Evolutionary conservation across 139 green algal species (phyloP).

Genomic region (Chlamydomonas sphaeroides): DNA sequence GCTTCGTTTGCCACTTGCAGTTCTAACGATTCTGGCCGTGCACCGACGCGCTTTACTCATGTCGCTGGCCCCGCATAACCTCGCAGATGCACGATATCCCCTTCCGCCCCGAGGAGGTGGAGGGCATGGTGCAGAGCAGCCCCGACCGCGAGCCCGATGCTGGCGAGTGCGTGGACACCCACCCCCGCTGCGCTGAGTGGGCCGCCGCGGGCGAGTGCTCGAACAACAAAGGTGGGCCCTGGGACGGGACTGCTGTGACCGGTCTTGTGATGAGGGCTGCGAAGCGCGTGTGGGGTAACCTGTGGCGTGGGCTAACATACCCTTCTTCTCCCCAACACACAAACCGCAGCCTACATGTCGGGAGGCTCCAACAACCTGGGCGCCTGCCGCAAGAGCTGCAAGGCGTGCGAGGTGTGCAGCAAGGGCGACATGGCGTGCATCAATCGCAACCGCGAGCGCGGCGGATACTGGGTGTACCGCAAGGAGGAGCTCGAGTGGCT

Average conservation of each 20-base stretch:
- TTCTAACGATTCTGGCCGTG: too few relatives aligned
- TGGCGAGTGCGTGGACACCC: conserved; percentile 49
- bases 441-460: conserved; percentile 50
- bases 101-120: conserved; percentile 22
- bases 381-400: conserved; percentile 47
- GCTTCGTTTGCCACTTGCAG: too few relatives aligned
- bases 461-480: conserved; percentile 39
- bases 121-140: background rate
- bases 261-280: too few relatives aligned
- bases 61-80: too few relatives aligned
- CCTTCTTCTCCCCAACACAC: too few relatives aligned
- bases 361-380: conserved; percentile 44
- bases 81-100: conserved; percentile 44
- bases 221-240: too few relatives aligned
- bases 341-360: conserved; percentile 63
- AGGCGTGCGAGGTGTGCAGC: conserved; percentile 45
- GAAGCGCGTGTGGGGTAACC: too few relatives aligned
- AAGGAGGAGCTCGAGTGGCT: conserved; percentile 50
- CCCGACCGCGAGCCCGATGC: conserved; percentile 40
- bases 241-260: too few relatives aligned
- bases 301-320: too few relatives aligned
- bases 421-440: conserved; percentile 44
- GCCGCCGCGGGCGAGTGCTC: conserved; percentile 56
- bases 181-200: conserved; percentile 55
- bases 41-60: too few relatives aligned